Evolutionary conservation across 1,284 basidiomycete species (phyloP), one percentile per base, ranked within the genome.

Genomic region (Inonotus obliquus): DNA sequence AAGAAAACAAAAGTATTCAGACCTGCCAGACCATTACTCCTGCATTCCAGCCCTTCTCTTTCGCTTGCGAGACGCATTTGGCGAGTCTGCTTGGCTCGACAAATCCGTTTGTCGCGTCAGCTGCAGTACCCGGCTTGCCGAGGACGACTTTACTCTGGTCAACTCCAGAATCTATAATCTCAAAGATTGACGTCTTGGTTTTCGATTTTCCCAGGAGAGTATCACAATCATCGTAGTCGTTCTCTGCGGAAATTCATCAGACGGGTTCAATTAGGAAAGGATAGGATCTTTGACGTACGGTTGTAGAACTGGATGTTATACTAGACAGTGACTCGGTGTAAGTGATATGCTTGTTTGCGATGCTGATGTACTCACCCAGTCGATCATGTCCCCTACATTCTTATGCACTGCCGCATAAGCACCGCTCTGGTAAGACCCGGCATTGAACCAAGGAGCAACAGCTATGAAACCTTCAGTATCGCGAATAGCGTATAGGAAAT

Each of bases 101-200:
- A 49, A 57, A 68, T 2, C 69, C 69, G 48, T 65, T 65, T 11
- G 21, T 63, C 3, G 67, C 69, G 54, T 70, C 69, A 6, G 38
- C 51, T 1, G 56, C 13, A 11, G 37, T 55, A 11, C 62, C 69
- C 11, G 68, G 67, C 60, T 71, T 71, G 35, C 70, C 70, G 41
- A 70, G 65, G n/a, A 70, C 65, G n/a, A 70, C 49, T 63, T 71
- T 71, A 59, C 67, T 65, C 13, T 66, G 39, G 10, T 54, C 47
- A 29, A 71, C 65, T 19, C 69, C 67, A 37, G 56, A 52, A 2
- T 61, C 59, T 21, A 64, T 61, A 47, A 71, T 71, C 59, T 71
- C 59, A 60, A 70, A 67, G 37, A 71, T 21, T 17, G 69, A 59
- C 13, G 70, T 65, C 11, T 68, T 57, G 9, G 69, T 68, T 17